Base-by-base conservation (phyloP, 805 yeast genomes). In the Saccharomycopsis sp. region DNA sequence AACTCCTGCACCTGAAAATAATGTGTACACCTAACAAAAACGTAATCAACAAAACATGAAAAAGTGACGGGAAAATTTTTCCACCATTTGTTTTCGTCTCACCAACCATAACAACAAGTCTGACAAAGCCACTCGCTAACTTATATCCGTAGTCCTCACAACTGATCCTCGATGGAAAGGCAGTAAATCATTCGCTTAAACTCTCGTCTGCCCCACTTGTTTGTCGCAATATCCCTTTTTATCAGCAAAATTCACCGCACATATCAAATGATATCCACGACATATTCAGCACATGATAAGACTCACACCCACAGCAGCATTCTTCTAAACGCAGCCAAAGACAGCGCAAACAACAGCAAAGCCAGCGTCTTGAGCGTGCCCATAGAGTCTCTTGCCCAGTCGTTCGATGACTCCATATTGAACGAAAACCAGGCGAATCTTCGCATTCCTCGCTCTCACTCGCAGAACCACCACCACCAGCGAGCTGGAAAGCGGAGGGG, bases 401-500 rank as follows among this genome's bases (percentile, higher is more conserved):
- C 18, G 18, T 44, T 44, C 12, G 21, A 44, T 44, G 48, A 44
- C 16, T 12, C 37, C 12, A 29, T 29, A 29, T 12, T 29, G 9
- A 29, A 29, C 12, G 37, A 29, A 29, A 29, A 29, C 37, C 37
- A 29, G 37, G 37, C 37, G 12, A 29, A 29, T 29, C 37, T 29
- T 7, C 37, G 37, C 9, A 29, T 29, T 12, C 37, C 37, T 29
- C 48, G 21, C 16, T 44, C 48, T 16, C 48, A 44, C 16, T 44
- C 48, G 8, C 18, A 16, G 16, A 44, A 12, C 21, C 48, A 44
- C 37, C 37, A 29, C 12, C 37, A 29, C 21, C 18, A 44, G 21
- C 18, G 48, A 40, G 15, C 50, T 18, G 44, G 50, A 9, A 46
- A 53, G 34, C 62, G 52, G 34, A 20, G 63, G 24, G 63, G 63